Conservation (phyloP, 1,139 yeast genomes). For the Taiozyma onychis region DNA sequence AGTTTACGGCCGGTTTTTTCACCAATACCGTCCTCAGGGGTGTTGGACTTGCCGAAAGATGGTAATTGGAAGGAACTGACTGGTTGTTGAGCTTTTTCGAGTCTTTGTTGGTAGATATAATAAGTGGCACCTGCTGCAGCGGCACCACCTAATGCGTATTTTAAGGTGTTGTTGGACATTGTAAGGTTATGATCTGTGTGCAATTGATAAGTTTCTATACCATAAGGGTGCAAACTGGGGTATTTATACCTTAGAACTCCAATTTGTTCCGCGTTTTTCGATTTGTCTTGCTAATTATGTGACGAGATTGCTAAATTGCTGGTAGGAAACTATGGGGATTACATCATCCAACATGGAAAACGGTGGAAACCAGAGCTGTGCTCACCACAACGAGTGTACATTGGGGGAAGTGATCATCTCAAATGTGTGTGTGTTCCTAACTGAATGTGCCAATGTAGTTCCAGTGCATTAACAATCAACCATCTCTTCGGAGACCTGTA, state of each 20-base stretch:
- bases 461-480: neutral
- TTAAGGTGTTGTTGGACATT: slow-evolving; percentile 13
- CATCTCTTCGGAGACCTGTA: neutral
- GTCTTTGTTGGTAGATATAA: slow-evolving; percentile 30
- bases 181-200: neutral
- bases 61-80: slow-evolving; percentile 9
- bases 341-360: neutral
- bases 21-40: slow-evolving; percentile 22
- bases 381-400: neutral
- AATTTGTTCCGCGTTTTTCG: neutral
- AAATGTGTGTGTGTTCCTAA: too few species aligned
- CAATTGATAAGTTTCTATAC: neutral
- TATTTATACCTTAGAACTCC: neutral
- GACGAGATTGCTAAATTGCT: slow-evolving; percentile 1
- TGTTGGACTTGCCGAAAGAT: slow-evolving; percentile 7
- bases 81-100: slow-evolving; percentile 24
- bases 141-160: slow-evolving; percentile 25
- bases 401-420: neutral
- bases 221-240: neutral
- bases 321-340: neutral
- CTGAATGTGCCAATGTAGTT: too few species aligned
- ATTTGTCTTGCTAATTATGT: neutral
- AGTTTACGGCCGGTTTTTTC: slow-evolving; percentile 24
- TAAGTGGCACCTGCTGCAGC: slow-evolving; percentile 37
- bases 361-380: neutral